Conservation (phyloP, 345 rosid genomes). For the Citrus reticulata region DNA sequence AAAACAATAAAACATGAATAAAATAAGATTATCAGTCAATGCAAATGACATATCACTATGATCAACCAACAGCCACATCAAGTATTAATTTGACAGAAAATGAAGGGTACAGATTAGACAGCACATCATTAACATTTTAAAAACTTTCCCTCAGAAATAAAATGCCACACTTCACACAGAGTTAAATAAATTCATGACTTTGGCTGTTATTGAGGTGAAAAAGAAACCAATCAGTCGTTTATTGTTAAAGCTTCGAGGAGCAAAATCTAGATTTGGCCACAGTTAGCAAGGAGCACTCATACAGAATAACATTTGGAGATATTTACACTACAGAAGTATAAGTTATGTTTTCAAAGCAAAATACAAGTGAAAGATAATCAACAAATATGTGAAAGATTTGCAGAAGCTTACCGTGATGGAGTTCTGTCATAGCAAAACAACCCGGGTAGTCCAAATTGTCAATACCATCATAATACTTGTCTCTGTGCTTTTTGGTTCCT, state of each 20-base stretch:
- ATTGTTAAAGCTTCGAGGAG: background rate
- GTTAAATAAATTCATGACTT: background rate
- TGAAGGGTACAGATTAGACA: background rate
- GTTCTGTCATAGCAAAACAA: constrained; percentile 99
- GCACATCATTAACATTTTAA: background rate
- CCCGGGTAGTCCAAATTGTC: constrained; percentile 86
- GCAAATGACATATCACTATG: background rate
- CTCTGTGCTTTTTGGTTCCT: constrained; percentile 94
- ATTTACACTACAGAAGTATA: background rate
- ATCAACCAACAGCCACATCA: background rate
- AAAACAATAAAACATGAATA: background rate
- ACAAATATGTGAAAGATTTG: background rate
- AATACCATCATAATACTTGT: constrained; percentile 81
- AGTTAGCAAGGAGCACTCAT: background rate
- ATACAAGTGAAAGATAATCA: background rate
- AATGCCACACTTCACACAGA: background rate
- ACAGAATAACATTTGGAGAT: background rate
- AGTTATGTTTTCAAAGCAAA: background rate
- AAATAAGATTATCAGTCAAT: background rate
- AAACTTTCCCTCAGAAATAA: background rate
- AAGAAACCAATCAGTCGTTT: background rate
- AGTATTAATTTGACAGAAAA: background rate
- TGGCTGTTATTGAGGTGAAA: background rate
- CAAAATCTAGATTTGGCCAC: background rate
- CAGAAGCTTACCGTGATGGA: constrained; percentile 76